Evolutionary conservation across 2,329 filamentous ascomycete genomes (phyloP).

Genomic region (Endothia cerciana): DNA sequence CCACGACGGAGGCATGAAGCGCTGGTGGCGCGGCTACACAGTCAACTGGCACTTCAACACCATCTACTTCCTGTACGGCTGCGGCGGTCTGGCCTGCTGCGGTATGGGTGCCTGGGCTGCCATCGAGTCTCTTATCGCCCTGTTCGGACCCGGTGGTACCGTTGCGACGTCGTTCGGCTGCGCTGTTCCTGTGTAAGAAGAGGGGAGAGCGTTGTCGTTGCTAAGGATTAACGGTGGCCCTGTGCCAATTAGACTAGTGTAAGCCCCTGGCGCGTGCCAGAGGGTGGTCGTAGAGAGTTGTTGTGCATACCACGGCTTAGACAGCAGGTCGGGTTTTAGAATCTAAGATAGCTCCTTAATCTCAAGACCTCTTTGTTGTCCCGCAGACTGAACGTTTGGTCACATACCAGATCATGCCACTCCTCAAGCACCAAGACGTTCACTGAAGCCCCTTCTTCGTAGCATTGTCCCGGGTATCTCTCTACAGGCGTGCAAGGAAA

Average conservation of each 20-base stretch:
- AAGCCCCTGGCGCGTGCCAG: background rate
- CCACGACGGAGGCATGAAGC: constrained; percentile 16
- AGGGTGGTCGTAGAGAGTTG: background rate
- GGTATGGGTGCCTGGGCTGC: constrained; percentile 22
- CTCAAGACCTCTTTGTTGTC: background rate
- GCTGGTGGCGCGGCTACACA: constrained; percentile 20
- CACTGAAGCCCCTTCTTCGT: too few species aligned
- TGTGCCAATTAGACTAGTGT: background rate
- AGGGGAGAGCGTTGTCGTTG: too few species aligned
- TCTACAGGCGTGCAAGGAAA: too few species aligned
- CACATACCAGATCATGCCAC: too few species aligned
- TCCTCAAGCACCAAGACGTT: too few species aligned
- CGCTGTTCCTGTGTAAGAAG: constrained; percentile 11
- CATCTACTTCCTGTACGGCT: constrained; percentile 19
- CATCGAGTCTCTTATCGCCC: constrained; percentile 15
- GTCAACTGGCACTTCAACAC: constrained; percentile 24
- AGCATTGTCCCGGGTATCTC: too few species aligned
- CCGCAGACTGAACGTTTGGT: background rate
- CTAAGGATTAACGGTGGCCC: background rate
- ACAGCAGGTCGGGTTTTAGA: background rate
- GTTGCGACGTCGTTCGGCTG: constrained; percentile 22
- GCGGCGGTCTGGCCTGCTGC: constrained; percentile 19
- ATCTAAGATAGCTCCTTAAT: background rate
- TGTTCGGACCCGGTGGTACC: constrained; percentile 21
- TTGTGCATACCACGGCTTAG: background rate